Conservation (phyloP, 768 basidiomycete species). For the Sarcomyxa edulis region DNA sequence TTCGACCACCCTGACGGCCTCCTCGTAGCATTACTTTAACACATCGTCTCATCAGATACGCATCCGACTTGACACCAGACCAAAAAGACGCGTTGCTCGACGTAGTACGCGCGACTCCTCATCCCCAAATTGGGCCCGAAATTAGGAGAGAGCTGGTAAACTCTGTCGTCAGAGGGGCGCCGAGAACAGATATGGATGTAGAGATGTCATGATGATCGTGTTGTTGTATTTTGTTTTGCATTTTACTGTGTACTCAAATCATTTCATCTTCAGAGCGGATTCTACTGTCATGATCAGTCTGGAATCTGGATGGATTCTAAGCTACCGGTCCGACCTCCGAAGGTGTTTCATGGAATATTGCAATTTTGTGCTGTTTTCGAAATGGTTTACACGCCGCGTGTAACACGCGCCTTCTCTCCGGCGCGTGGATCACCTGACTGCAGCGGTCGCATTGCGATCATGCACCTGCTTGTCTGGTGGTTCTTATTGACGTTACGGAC, state of each 20-base stretch:
- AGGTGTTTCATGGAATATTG: no score
- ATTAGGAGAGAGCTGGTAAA: constrained; percentile 87
- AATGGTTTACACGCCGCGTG: no score
- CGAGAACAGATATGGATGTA: constrained; percentile 60
- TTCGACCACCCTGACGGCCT: not conserved
- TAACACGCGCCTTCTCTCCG: no score
- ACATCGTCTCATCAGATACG: constrained; percentile 56
- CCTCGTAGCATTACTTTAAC: not conserved
- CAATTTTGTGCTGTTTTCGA: no score
- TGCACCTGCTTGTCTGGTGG: no score
- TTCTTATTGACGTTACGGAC: no score
- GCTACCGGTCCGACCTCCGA: no score
- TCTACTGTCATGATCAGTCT: no score
- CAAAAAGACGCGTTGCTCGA: constrained; percentile 98
- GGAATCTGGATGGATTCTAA: no score
- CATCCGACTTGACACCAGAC: constrained; percentile 90
- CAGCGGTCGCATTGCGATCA: no score
- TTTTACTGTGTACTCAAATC: not conserved
- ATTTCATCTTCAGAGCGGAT: no score
- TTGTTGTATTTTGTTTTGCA: not conserved
- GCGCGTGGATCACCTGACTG: no score
- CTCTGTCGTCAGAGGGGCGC: constrained; percentile 82
- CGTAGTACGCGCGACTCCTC: constrained; percentile 80
- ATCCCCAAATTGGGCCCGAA: constrained; percentile 85
- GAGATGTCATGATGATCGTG: constrained; percentile 62